Evolutionary conservation across 129 eudicot genomes (phyloP), one percentile per base, ranked within the genome.

Genomic region (Deinandra increscens): DNA sequence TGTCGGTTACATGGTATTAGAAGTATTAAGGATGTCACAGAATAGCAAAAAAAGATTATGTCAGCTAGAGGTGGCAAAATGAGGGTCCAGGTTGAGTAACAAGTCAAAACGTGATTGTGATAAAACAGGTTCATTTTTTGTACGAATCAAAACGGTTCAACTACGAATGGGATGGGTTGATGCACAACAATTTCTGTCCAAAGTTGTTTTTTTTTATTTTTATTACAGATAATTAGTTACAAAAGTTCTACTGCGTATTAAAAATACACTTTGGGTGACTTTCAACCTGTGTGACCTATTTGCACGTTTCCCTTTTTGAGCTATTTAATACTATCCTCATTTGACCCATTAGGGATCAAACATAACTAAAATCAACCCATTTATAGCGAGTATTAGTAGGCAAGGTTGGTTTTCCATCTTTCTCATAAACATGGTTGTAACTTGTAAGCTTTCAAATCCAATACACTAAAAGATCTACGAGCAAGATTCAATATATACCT

Each of bases 401-500:
- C 31, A 26, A 26, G 34, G 10, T 64, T 60, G 59, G 82, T 51
- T 19, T 31, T 56, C 42, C 14, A 70, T 14, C 36, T 18, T 26
- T 53, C 66, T 70, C 43, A 43, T 43, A 10, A 5, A 26, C 59
- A 43, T 43, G 7, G 34, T 44, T 34, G 33, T n/a, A n/a, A n/a
- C n/a, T n/a, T n/a, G n/a, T 13, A 75, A 18, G 34, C 66, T 18
- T 23, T 12, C 11, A 54, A n/a, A 70, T 41, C 22, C 19, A 17
- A 4, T 46, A 61, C 42, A 45, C 17, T 31, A 66, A 49, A 51
- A n/a, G 46, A 50, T 26, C 38, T 72, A 67, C 26, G 26, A 38
- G 29, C 36, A 74, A 39, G 1, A 55, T 14, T n/a, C 53, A 41
- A 29, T 63, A 19, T 23, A 84, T 61, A 89, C 96, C 90, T 89